Evolutionary conservation across 2,329 filamentous ascomycete species (phyloP), one percentile per base, ranked within the genome.

Genomic region (Neopestalotiopsis sp.): DNA sequence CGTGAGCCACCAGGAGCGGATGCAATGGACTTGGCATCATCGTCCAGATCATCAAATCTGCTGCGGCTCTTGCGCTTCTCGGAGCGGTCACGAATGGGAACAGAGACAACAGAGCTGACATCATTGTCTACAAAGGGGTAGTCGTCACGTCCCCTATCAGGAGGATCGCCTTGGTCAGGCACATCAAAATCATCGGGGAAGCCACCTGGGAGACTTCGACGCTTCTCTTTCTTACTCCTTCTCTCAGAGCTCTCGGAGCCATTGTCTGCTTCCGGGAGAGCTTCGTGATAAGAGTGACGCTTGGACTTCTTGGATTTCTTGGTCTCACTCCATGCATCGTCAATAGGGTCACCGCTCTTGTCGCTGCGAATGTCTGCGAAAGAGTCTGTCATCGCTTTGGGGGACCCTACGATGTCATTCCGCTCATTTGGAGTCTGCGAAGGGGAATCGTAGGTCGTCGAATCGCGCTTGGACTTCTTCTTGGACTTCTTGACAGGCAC

Each of bases 81-180:
- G 57, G 76, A 79, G 67, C 80, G 65, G 67, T 78, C 75, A 66
- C 77, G 75, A 61, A 75, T 75, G 52, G 81, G 79, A 65, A 84
- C 84, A 5, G 86, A 88, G 4, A 85, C 81, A 13, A 86, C 81
- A 40, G 86, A 88, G 69, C 80, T 82, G 24, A 84, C 81, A 56
- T 86, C 84, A n/a, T 81, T 81, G 68, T 85, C 82, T 32, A 74
- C 49, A 40, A 74, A 71, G 66, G 84, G 80, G 67, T 81, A 83
- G 1, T 74, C 76, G n/a, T 81, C 81, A 3, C 76, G 78, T 59
- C 75, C 78, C 71, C 78, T 78, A 75, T 84, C 79, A 40, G 81
- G 78, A 34, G 81, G 80, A 66, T 83, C 79, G 63, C 80, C 78
- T 69, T 80, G 77, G 74, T 79, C 70, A 73, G 79, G 67, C 78